Evolutionary conservation across 768 basidiomycete genomes (phyloP).

Genomic region (Rhodosporidiobolus sp.): DNA sequence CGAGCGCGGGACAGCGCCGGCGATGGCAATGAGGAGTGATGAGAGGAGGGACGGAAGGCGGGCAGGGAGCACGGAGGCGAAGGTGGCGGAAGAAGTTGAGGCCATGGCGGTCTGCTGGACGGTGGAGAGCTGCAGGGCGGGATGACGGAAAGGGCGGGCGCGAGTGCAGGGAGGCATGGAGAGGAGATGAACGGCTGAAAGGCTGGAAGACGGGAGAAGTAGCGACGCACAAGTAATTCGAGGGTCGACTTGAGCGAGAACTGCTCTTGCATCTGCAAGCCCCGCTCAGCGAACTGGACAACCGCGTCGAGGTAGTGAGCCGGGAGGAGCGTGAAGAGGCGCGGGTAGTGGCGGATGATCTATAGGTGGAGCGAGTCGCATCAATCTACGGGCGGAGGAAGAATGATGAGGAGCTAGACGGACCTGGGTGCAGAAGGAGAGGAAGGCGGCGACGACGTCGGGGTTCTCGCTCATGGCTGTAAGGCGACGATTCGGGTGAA

Average conservation of each 20-base stretch:
- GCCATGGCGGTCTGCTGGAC: slow-evolving; percentile 43
- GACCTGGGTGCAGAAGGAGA: slow-evolving; percentile 48
- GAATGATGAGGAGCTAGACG: slow-evolving; percentile 3
- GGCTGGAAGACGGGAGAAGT: not conserved
- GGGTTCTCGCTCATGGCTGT: slow-evolving; percentile 48
- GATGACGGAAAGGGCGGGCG: not conserved
- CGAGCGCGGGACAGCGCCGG: slow-evolving; percentile 48
- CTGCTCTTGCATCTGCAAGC: slow-evolving; percentile 49
- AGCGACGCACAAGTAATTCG: slow-evolving; percentile 48
- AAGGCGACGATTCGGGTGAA: not conserved
- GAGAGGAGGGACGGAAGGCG: slow-evolving; percentile 46
- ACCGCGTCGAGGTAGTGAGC: slow-evolving; percentile 46
- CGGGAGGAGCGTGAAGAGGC: slow-evolving; percentile 46
- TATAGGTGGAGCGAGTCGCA: not conserved
- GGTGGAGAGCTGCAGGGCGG: slow-evolving; percentile 16
- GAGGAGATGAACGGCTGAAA: not conserved
- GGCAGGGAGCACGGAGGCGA: slow-evolving; percentile 40
- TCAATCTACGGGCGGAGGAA: not conserved
- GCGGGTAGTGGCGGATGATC: slow-evolving; percentile 42
- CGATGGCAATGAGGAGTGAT: slow-evolving; percentile 47
- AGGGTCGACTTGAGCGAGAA: slow-evolving; percentile 50
- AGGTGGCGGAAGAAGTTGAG: slow-evolving; percentile 41
- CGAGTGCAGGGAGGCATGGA: not conserved
- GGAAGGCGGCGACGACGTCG: slow-evolving; percentile 50
- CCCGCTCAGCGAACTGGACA: slow-evolving; percentile 48